These are phyloP conservation scores for Drechslerella coelobrocha DNA, from an alignment of 2,329 filamentous ascomycete genomes.

Conservation along the genomic window DNA sequence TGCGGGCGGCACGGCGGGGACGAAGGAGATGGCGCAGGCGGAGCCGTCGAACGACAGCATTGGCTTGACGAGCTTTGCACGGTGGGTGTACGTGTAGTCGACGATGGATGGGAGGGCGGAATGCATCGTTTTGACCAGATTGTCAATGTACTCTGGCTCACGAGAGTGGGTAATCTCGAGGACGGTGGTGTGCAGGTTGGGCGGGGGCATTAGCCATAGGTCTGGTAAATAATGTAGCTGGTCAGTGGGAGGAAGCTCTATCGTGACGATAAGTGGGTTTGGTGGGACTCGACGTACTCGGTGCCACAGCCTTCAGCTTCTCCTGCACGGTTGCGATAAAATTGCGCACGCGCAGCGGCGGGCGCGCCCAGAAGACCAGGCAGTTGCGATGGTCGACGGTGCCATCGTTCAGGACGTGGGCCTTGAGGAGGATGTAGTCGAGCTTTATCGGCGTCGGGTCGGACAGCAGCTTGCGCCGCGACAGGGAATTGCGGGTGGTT, in stretches of 20 bases:
- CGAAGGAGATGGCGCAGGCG: constrained; percentile 83
- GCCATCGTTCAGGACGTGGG: constrained; percentile 44
- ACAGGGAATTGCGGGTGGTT: constrained; percentile 74
- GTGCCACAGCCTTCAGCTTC: constrained; percentile 69
- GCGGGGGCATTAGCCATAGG: constrained; percentile 83
- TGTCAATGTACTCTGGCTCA: constrained; percentile 71
- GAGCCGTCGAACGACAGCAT: constrained; percentile 82
- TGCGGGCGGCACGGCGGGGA: constrained; percentile 69
- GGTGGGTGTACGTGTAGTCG: constrained; percentile 71
- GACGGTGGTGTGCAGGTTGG: constrained; percentile 81
- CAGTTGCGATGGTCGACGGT: constrained; percentile 76
- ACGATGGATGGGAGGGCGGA: constrained; percentile 67
- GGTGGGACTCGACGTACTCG: constrained; percentile 66
- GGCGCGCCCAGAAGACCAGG: constrained; percentile 86
- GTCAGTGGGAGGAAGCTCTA: constrained; percentile 25
- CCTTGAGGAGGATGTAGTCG: constrained; percentile 64
- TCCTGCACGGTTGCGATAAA: constrained; percentile 74
- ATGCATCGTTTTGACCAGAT: constrained; percentile 66
- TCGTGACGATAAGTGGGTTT: constrained; percentile 6
- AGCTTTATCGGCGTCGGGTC: constrained; percentile 78
- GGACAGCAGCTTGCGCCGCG: constrained; percentile 75
- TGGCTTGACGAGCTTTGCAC: constrained; percentile 70
- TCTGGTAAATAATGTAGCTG: constrained; percentile 60
- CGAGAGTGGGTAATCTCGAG: constrained; percentile 84
- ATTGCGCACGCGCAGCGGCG: constrained; percentile 72